Conservation (phyloP, 192 early-diverging fungal species). For the Radiomyces spectabilis region DNA sequence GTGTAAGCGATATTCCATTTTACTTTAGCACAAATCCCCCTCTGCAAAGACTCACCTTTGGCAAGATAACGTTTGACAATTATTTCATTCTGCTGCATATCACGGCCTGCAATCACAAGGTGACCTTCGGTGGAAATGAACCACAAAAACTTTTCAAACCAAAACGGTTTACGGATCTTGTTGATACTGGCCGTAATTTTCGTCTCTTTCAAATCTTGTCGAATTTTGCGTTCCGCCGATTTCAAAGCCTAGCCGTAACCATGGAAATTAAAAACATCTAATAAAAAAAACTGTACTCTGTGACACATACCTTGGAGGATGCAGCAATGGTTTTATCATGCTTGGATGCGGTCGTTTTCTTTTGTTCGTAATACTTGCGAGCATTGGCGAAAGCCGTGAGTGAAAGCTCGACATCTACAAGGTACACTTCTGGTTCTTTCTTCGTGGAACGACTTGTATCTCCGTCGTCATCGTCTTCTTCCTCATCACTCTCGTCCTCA, state of each 20-base stretch:
- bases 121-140: constrained; percentile 91
- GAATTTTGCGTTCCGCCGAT: constrained; percentile 86
- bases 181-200: constrained; percentile 70
- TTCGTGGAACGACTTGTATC: constrained; percentile 23
- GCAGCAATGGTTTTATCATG: constrained; percentile 86
- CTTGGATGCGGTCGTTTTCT: constrained; percentile 78
- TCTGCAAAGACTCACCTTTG: constrained; percentile 23
- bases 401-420: constrained; percentile 87
- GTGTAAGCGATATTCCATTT: neutral
- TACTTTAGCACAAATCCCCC: neutral
- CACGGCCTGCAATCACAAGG: constrained; percentile 86
- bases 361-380: constrained; percentile 77
- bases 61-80: constrained; percentile 68
- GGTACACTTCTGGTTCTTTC: constrained; percentile 24
- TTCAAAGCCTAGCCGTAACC: constrained; percentile 58
- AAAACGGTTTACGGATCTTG: constrained; percentile 85
- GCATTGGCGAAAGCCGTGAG: constrained; percentile 86
- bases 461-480: constrained; percentile 34
- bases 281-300: neutral
- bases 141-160: constrained; percentile 99
- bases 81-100: constrained; percentile 90
- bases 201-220: constrained; percentile 68
- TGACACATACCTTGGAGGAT: constrained; percentile 48
- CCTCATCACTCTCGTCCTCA: constrained; percentile 25
- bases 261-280: constrained; percentile 1